phyloP scores from a whole-genome alignment of 306 rosid species.

The Trichosanthes truncata region DNA sequence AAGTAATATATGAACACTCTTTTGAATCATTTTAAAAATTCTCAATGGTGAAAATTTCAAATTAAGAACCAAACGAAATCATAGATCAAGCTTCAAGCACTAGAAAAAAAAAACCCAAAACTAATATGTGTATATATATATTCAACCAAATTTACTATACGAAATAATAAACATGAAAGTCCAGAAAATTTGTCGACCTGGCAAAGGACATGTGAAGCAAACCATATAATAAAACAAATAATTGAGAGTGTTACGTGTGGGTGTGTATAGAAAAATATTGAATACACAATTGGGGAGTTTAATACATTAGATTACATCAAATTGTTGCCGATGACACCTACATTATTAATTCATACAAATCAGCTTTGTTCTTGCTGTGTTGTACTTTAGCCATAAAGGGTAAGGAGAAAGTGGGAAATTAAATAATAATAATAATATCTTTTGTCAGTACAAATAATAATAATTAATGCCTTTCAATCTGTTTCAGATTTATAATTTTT shows the following conservation, averaged over 20 bases:
- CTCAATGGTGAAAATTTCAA: too few relatives aligned
- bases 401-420: neutral
- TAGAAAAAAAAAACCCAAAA: neutral
- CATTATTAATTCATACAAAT: neutral
- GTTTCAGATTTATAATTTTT: neutral
- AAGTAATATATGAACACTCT: too few relatives aligned
- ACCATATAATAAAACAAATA: neutral
- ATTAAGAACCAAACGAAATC: neutral
- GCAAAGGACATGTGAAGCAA: neutral
- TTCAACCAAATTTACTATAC: neutral
- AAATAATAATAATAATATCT: neutral
- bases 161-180: neutral
- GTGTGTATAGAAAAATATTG: neutral
- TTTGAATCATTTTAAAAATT: too few relatives aligned
- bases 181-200: neutral
- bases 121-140: neutral
- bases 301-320: conserved; percentile 5
- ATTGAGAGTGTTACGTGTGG: neutral
- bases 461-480: neutral
- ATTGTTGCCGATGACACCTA: neutral
- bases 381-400: neutral
- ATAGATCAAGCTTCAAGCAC: neutral
- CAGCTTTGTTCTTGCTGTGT: neutral
- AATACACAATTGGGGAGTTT: neutral
- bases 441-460: too few relatives aligned